These are phyloP conservation scores for Diospyros lotus DNA, from an alignment of 148 eudicot species.

Conservation along the genomic window DNA sequence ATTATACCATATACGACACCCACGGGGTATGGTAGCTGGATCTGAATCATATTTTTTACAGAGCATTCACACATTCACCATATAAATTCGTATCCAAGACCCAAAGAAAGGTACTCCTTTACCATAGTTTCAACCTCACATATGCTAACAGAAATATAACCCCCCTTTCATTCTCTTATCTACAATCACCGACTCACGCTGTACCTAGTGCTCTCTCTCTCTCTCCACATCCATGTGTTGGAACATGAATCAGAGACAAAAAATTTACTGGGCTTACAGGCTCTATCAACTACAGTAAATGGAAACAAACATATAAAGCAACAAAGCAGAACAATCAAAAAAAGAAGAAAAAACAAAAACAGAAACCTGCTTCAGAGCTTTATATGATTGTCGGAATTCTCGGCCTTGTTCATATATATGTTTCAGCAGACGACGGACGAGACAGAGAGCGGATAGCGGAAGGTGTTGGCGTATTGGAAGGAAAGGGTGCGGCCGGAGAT, in stretches of 20 bases:
- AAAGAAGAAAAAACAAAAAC: not conserved
- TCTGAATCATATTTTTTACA: no score
- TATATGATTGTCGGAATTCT: not conserved
- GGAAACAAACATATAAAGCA: slow-evolving; percentile 7
- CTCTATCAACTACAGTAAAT: not conserved
- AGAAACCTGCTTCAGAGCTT: slow-evolving; percentile 9
- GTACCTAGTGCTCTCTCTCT: no score
- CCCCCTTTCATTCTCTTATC: not conserved
- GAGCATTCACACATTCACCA: not conserved
- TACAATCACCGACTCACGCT: no score
- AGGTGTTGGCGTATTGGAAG: slow-evolving; percentile 73
- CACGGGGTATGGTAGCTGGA: no score
- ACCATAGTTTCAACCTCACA: not conserved
- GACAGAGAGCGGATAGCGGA: slow-evolving; percentile 58
- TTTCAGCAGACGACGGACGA: slow-evolving; percentile 42
- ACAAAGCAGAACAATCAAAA: slow-evolving; percentile 5
- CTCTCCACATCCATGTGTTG: no score
- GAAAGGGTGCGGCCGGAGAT: slow-evolving; percentile 47
- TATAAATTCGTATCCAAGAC: not conserved
- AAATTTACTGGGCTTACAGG: not conserved
- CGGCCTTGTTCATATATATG: not conserved
- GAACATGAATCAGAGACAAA: not conserved
- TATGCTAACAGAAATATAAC: not conserved
- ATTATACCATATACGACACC: no score
- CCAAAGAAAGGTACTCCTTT: not conserved